These are phyloP conservation scores for Oleoguttula mirabilis DNA, from an alignment of 495 filamentous ascomycete genomes.

Conservation along the genomic window DNA sequence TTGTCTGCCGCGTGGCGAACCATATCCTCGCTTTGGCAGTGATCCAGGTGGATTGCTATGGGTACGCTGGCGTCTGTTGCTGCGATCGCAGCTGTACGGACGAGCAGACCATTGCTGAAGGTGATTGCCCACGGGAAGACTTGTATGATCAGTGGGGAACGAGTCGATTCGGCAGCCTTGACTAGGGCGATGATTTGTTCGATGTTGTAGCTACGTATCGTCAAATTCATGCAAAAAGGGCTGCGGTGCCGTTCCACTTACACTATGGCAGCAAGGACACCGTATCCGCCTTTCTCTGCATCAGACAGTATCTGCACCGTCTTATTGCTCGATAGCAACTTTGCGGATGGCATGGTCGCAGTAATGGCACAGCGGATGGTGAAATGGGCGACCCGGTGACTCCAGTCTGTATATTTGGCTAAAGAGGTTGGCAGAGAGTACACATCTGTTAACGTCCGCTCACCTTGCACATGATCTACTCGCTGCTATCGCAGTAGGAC, in stretches of 20 bases:
- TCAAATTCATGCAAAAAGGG: too few species aligned
- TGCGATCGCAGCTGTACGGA: conserved; percentile 52
- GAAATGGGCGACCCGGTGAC: too few species aligned
- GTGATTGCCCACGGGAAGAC: conserved; percentile 77
- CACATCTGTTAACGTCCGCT: too few species aligned
- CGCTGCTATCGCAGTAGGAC: too few species aligned
- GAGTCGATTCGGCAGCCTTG: conserved; percentile 60
- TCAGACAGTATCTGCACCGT: conserved; percentile 1
- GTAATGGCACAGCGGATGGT: too few species aligned
- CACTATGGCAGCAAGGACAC: conserved; percentile 8
- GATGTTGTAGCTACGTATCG: too few species aligned
- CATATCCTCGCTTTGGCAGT: conserved; percentile 25
- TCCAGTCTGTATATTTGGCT: not conserved
- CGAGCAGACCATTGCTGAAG: conserved; percentile 48
- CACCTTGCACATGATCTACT: too few species aligned
- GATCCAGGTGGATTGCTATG: conserved; percentile 24
- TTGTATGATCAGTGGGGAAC: conserved; percentile 65
- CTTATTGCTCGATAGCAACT: conserved; percentile 4
- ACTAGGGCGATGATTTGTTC: conserved; percentile 72
- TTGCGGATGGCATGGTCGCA: conserved; percentile 3
- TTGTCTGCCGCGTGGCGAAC: conserved; percentile 16
- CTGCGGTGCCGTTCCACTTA: too few species aligned
- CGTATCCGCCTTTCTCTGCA: conserved; percentile 8
- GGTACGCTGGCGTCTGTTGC: conserved; percentile 42
- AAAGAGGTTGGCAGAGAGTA: not conserved